phyloP scores from a whole-genome alignment of 257 asterid species.

The Ligustrum vulgare region DNA sequence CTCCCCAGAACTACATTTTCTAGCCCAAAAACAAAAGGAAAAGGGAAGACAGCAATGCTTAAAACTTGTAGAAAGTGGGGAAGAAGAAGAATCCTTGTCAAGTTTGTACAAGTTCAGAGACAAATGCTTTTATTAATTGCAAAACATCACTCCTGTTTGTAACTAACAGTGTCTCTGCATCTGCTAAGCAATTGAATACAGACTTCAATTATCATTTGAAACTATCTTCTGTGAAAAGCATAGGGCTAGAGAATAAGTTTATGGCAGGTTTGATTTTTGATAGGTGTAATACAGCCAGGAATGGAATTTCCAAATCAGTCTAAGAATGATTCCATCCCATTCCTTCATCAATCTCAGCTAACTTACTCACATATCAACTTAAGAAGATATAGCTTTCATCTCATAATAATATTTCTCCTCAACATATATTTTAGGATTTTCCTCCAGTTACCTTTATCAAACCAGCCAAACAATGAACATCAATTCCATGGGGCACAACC shows the following conservation, averaged over 20 bases:
- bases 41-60: background rate
- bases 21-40: too few species aligned
- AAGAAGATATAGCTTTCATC: background rate
- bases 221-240: background rate
- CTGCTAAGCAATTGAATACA: background rate
- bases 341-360: background rate
- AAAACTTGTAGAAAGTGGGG: background rate
- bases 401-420: background rate
- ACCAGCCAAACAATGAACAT: constrained; percentile 87
- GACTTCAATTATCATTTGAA: background rate
- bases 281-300: background rate
- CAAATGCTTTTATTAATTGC: background rate
- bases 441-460: constrained; percentile 58
- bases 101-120: background rate
- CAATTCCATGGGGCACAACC: constrained; percentile 66
- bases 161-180: background rate
- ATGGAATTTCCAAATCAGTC: background rate
- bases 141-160: background rate
- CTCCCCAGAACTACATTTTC: background rate
- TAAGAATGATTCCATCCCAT: background rate
- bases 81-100: background rate
- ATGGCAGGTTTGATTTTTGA: background rate
- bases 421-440: background rate
- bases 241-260: background rate
- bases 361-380: background rate